phyloP scores from a whole-genome alignment of 179 eudicot species.

The Camellia oleifera region DNA sequence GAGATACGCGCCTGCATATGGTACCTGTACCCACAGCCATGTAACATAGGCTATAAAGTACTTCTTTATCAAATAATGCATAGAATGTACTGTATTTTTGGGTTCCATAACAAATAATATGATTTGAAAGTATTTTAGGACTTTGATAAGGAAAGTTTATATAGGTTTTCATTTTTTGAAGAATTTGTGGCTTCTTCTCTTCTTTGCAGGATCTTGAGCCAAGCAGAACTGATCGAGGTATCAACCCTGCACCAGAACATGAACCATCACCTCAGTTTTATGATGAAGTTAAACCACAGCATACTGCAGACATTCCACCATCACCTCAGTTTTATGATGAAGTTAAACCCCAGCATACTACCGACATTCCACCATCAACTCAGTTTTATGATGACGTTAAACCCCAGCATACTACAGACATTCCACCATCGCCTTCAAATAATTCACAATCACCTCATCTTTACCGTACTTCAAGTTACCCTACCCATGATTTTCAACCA shows the following conservation, averaged over 20 bases:
- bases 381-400: slow-evolving; percentile 33
- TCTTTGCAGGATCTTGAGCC: slow-evolving; percentile 59
- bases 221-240: slow-evolving; percentile 40
- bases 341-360: slow-evolving; percentile 31
- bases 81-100: not conserved
- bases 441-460: slow-evolving; percentile 22
- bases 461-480: slow-evolving; percentile 41
- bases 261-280: slow-evolving; percentile 43
- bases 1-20: too few species aligned
- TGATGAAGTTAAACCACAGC: slow-evolving; percentile 34
- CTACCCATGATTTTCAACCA: slow-evolving; percentile 53
- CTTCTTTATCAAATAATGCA: not conserved
- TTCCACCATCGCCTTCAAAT: slow-evolving; percentile 38
- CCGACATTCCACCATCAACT: slow-evolving; percentile 43
- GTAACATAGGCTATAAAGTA: not conserved
- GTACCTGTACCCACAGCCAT: too few species aligned
- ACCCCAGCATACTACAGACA: slow-evolving; percentile 33
- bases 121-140: not conserved
- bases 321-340: slow-evolving; percentile 41
- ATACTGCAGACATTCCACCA: slow-evolving; percentile 37
- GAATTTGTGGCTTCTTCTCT: not conserved
- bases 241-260: slow-evolving; percentile 32
- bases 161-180: not conserved
- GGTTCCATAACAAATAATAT: not conserved
- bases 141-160: not conserved